Evolutionary conservation across 78 protist genomes (phyloP), one percentile per base, ranked within the genome.

Genomic region (Cavenderia fasciculata): DNA sequence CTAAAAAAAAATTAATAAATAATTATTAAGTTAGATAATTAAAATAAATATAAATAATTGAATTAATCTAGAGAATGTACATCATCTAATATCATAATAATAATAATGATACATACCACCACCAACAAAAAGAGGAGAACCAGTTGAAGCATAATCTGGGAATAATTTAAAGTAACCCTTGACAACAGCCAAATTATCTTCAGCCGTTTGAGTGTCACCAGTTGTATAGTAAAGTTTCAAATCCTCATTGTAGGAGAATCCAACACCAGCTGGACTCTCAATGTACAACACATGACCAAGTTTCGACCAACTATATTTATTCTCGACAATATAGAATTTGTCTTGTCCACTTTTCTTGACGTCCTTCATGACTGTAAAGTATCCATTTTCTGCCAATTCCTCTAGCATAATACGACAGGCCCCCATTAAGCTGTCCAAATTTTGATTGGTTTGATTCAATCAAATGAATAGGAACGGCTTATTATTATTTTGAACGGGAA

Each of bases 221-320:
- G 44, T 33, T 31, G 86, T 47, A 29, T 56, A 54, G 52, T 77
- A n/a, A n/a, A n/a, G n/a, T n/a, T n/a, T 77, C 7, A n/a, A 14
- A 38, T 56, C 54, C 3, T 12, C 40, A 11, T 41, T 66, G 36
- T 59, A 89, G 18, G 79, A 61, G 87, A 92, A 92, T 33, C 95
- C 95, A 57, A 84, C 90, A 31, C 95, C 95, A 4, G 61, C 69
- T 27, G 95, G 95, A 3, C 51, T 36, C n/a, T 92, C 95, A 12
- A 92, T 57, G 44, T 63, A 92, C 61, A 92, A 46, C 49, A 92
- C 36, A 59, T 63, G 49, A 36, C 92, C 91, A 1, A 27, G n/a
- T 59, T 62, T 25, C 16, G 4, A 12, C 95, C 95, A 92, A 23
- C 62, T 49, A 29, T 75, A 27, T 11, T 66, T 66, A 49, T 75